Evolutionary conservation across 164 flowering plant species (phyloP).

Genomic region (Warburgia ugandensis): DNA sequence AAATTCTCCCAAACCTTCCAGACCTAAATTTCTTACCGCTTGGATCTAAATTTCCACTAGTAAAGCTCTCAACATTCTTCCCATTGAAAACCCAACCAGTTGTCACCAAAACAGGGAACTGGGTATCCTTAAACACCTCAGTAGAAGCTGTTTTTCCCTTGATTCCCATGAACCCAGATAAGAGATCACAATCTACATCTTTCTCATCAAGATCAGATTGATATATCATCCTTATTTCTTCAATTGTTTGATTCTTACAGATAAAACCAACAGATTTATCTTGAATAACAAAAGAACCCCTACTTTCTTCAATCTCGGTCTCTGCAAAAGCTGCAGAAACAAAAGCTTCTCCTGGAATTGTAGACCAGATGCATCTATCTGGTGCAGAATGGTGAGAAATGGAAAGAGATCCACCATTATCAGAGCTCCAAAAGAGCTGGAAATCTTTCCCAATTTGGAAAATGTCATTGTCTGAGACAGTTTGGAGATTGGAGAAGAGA

Average conservation of each 20-base stretch:
- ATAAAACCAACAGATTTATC: constrained; percentile 36
- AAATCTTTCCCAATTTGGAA: constrained; percentile 51
- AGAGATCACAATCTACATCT: constrained; percentile 17
- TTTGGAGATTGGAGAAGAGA: constrained; percentile 29
- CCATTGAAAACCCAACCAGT: too few species aligned
- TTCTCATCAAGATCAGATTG: constrained; percentile 14
- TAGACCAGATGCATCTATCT: constrained; percentile 45
- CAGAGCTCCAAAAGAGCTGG: constrained; percentile 36
- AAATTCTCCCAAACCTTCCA: constrained; percentile 1
- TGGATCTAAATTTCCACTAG: constrained; percentile 11
- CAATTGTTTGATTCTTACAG: constrained; percentile 63
- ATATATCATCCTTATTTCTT: constrained; percentile 36
- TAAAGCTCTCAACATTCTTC: too few species aligned
- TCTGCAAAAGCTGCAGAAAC: constrained; percentile 66
- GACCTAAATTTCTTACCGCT: constrained; percentile 7
- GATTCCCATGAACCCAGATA: constrained; percentile 16
- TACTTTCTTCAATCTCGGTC: constrained; percentile 72
- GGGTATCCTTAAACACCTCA: constrained; percentile 10
- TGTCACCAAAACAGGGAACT: too few species aligned
- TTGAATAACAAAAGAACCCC: constrained; percentile 63
- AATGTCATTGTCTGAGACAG: constrained; percentile 23
- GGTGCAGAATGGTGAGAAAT: constrained; percentile 47
- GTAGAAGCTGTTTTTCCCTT: constrained; percentile 9
- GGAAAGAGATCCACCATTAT: constrained; percentile 47
- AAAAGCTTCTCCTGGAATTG: constrained; percentile 61